These are phyloP conservation scores for Leccinum holopus DNA, from an alignment of 1,284 basidiomycete genomes.

Conservation along the genomic window DNA sequence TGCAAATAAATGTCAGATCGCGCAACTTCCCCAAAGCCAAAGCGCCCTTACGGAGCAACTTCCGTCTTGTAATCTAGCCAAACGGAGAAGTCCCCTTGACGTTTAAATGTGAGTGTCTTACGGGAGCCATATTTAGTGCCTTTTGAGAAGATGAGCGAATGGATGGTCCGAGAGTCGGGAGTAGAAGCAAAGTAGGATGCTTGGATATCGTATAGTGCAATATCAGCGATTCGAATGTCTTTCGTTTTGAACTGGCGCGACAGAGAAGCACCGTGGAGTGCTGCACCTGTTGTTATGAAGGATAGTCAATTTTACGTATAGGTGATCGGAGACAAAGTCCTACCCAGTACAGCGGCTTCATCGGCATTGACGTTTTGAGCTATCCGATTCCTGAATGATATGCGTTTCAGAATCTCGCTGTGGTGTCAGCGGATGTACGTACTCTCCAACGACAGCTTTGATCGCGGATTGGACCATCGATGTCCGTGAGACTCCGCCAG, in stretches of 20 bases:
- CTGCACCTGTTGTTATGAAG: conserved; percentile 61
- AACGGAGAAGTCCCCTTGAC: conserved; percentile 75
- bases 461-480: conserved; percentile 90
- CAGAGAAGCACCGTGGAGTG: conserved; percentile 87
- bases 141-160: conserved; percentile 70
- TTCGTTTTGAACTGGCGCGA: conserved; percentile 96
- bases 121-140: conserved; percentile 75
- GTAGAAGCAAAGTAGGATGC: conserved; percentile 71
- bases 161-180: conserved; percentile 63
- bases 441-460: conserved; percentile 74
- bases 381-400: conserved; percentile 62
- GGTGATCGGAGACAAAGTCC: not conserved
- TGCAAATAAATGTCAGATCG: conserved; percentile 7
- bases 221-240: conserved; percentile 83
- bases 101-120: conserved; percentile 80
- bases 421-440: conserved; percentile 28
- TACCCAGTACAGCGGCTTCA: conserved; percentile 91
- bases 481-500: conserved; percentile 87
- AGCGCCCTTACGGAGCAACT: conserved; percentile 52
- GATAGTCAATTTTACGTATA: conserved; percentile 6
- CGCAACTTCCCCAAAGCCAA: not conserved
- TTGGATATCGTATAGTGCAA: conserved; percentile 70
- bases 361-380: conserved; percentile 97
- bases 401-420: conserved; percentile 10
- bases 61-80: conserved; percentile 68